Evolutionary conservation across 139 green algal species (phyloP).

Genomic region (Closterium sp.): DNA sequence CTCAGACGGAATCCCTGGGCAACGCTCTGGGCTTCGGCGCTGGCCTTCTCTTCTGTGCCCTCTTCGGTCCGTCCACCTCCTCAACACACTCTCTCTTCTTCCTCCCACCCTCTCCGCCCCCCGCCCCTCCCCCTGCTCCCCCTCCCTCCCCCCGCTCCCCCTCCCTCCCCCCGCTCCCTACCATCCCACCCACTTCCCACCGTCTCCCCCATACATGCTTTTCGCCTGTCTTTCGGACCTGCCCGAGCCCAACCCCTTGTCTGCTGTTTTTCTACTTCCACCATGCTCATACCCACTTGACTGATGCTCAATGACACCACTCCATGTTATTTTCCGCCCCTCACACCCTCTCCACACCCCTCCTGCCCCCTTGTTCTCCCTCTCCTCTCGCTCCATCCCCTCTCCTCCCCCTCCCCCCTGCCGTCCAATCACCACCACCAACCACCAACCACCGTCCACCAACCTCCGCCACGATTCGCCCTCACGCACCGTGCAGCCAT

Average conservation of each 20-base stretch:
- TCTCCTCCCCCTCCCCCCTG: too few relatives aligned
- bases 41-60: background rate
- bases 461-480: background rate
- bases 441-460: background rate
- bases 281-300: too few relatives aligned
- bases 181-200: too few relatives aligned
- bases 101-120: too few relatives aligned
- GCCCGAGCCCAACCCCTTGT: too few relatives aligned
- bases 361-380: too few relatives aligned
- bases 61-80: background rate
- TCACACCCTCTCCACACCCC: too few relatives aligned
- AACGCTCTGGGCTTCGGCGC: background rate
- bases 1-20: background rate
- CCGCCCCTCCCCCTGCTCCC: too few relatives aligned
- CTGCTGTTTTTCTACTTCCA: too few relatives aligned
- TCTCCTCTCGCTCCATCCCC: background rate
- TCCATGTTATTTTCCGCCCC: background rate
- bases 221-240: background rate
- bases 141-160: background rate
- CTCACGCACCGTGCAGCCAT: background rate
- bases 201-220: background rate
- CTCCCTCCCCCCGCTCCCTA: too few relatives aligned
- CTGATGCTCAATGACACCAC: too few relatives aligned
- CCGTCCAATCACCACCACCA: background rate
- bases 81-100: background rate